Evolutionary conservation across 352 stramenopile species (phyloP).

Genomic region (Phytophthora niederhauseri): DNA sequence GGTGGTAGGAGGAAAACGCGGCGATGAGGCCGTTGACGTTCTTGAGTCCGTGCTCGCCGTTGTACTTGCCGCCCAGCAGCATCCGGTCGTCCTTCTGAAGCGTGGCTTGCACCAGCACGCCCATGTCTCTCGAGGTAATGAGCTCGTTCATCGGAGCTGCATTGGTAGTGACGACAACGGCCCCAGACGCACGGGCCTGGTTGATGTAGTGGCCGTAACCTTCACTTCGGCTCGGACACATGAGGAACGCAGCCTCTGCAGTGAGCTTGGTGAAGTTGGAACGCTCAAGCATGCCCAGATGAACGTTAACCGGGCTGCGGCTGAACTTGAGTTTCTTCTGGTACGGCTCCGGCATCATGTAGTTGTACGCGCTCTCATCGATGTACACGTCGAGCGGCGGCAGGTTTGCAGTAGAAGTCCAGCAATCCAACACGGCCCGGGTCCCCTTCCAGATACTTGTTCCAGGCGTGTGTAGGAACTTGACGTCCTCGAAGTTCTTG

Average conservation of each 20-base stretch:
- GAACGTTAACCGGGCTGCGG: slow-evolving; percentile 31
- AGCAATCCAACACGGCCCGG: slow-evolving; percentile 50
- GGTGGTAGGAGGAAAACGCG: slow-evolving; percentile 28
- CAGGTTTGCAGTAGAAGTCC: slow-evolving; percentile 41
- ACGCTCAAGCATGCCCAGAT: slow-evolving; percentile 29
- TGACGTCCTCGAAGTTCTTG: slow-evolving; percentile 44
- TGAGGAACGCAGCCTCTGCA: slow-evolving; percentile 46
- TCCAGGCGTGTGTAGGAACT: slow-evolving; percentile 42
- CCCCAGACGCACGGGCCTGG: slow-evolving; percentile 52
- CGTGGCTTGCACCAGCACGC: slow-evolving; percentile 30
- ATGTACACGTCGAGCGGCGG: slow-evolving; percentile 55
- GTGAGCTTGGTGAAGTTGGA: slow-evolving; percentile 48
- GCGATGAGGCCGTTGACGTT: slow-evolving; percentile 42
- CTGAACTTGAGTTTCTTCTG: slow-evolving; percentile 17
- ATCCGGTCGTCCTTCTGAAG: slow-evolving; percentile 24
- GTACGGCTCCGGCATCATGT: slow-evolving; percentile 28
- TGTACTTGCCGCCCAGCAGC: slow-evolving; percentile 45
- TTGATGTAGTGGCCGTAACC: slow-evolving; percentile 81
- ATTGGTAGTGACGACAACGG: slow-evolving; percentile 52
- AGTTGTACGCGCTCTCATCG: slow-evolving; percentile 35
- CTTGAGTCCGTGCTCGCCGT: slow-evolving; percentile 30
- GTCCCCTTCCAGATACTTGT: slow-evolving; percentile 61
- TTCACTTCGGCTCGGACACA: slow-evolving; percentile 65
- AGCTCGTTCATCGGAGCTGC: slow-evolving; percentile 68
- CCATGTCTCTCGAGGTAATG: slow-evolving; percentile 39